These are phyloP conservation scores for Lolium multiflorum DNA, from an alignment of 176 grass and related monocot species.

Conservation along the genomic window DNA sequence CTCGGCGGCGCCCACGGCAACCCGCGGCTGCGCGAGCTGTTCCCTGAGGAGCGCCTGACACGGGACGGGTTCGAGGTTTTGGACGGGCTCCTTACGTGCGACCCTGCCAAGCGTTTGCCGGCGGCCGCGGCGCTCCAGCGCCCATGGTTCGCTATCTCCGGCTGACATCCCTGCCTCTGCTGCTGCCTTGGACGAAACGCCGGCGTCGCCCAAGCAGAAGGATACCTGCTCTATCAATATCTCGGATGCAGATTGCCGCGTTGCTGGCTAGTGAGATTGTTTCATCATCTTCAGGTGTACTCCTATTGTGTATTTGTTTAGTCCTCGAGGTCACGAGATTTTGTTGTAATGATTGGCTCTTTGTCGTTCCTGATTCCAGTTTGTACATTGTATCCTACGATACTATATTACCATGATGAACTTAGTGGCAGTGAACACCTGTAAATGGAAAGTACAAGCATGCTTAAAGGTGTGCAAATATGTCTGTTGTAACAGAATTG, in stretches of 20 bases:
- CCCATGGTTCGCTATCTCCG: not conserved
- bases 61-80: constrained; percentile 3
- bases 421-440: too few relatives aligned
- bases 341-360: not conserved
- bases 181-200: too few relatives aligned
- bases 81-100: not conserved
- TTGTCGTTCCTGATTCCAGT: not conserved
- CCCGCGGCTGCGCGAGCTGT: not conserved
- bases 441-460: too few relatives aligned
- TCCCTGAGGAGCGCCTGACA: not conserved
- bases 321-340: not conserved
- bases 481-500: not conserved
- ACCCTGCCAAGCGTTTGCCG: not conserved
- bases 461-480: too few relatives aligned
- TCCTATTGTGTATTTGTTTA: not conserved
- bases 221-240: not conserved
- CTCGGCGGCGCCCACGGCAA: not conserved
- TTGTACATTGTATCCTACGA: too few relatives aligned
- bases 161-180: too few relatives aligned
- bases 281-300: not conserved
- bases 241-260: not conserved
- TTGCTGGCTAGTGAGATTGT: not conserved
- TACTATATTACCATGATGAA: too few relatives aligned
- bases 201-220: not conserved
- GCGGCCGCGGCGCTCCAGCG: not conserved